Evolutionary conservation across 495 filamentous ascomycete genomes (phyloP).

Genomic region (Oidiodendron maius): DNA sequence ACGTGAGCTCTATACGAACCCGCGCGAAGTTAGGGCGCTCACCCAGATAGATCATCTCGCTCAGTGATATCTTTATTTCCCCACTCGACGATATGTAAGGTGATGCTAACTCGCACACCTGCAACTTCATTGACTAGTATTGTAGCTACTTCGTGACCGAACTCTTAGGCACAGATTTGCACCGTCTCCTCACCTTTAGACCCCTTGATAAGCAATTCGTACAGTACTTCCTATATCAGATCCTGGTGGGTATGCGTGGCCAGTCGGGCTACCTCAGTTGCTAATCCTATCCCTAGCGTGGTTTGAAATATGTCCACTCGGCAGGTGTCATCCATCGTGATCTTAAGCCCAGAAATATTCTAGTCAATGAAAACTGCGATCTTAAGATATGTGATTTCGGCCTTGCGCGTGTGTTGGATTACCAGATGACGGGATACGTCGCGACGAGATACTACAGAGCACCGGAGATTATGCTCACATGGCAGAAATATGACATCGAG

Average conservation of each 20-base stretch:
- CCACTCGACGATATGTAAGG: slow-evolving; percentile 97
- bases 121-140: too few species aligned
- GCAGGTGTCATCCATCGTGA: slow-evolving; percentile 97
- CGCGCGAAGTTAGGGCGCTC: too few species aligned
- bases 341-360: slow-evolving; percentile 95
- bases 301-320: slow-evolving; percentile 98
- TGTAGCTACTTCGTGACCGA: slow-evolving; percentile 99
- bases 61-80: slow-evolving; percentile 99
- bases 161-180: slow-evolving; percentile 92
- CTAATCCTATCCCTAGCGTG: slow-evolving; percentile 55
- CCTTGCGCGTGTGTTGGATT: slow-evolving; percentile 93
- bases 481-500: slow-evolving; percentile 99
- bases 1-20: too few species aligned
- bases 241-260: slow-evolving; percentile 60
- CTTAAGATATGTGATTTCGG: slow-evolving; percentile 99
- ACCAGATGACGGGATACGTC: slow-evolving; percentile 99
- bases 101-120: too few species aligned
- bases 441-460: slow-evolving; percentile 98
- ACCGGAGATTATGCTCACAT: slow-evolving; percentile 99
- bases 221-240: slow-evolving; percentile 99
- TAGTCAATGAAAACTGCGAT: slow-evolving; percentile 99
- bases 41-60: slow-evolving; percentile 96
- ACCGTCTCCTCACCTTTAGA: slow-evolving; percentile 89
- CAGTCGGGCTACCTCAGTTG: not conserved
- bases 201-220: slow-evolving; percentile 99